A percentile compares a stretch with the other conserved stretches of the same genome.
These are phyloP conservation scores for Biancaea sappan DNA, from an alignment of 306 rosid species.

Conservation along the genomic window DNA sequence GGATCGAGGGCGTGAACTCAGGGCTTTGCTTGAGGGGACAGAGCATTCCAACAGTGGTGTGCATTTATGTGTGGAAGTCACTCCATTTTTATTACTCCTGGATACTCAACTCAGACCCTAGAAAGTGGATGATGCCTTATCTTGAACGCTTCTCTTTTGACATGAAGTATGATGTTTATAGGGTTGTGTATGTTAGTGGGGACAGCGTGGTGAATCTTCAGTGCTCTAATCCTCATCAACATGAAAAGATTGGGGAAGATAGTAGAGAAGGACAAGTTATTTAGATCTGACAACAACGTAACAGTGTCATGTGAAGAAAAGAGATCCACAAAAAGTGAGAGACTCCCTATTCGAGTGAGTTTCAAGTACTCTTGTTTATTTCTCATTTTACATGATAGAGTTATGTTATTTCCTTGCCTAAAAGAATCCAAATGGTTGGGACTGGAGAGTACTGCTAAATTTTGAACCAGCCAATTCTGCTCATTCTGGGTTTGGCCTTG, in stretches of 20 bases:
- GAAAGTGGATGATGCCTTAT: conserved; percentile 58
- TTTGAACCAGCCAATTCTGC: no score
- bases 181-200: conserved; percentile 63
- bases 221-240: conserved; percentile 38
- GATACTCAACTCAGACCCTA: conserved; percentile 56
- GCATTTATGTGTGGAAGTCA: conserved; percentile 74
- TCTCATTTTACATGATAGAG: no score
- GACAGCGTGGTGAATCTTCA: conserved; percentile 43
- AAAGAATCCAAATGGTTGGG: no score
- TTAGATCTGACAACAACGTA: conserved; percentile 40
- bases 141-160: conserved; percentile 59
- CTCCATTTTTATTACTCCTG: conserved; percentile 69
- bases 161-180: conserved; percentile 73
- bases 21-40: conserved; percentile 75
- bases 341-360: no score
- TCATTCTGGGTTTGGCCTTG: no score
- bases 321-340: no score
- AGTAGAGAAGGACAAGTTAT: conserved; percentile 49
- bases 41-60: conserved; percentile 50
- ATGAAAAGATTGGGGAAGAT: conserved; percentile 49
- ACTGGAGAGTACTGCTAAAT: no score
- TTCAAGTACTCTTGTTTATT: no score
- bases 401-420: no score
- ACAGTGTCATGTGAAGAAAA: no score
- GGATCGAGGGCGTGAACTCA: conserved; percentile 56